Conservation (phyloP, 805 yeast genomes). For the Saccharomycopsis selenospora region DNA sequence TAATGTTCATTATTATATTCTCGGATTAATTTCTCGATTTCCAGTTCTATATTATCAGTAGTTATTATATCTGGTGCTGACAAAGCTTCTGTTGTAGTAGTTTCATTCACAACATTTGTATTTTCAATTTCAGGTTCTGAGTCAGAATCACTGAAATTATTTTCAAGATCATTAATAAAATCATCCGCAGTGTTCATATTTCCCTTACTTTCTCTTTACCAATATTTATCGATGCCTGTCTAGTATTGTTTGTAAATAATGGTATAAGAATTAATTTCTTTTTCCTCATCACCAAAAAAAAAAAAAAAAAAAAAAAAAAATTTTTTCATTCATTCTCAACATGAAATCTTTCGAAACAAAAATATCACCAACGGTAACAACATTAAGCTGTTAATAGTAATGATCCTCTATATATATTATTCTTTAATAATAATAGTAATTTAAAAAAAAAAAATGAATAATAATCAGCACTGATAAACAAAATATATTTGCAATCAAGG, state of each 20-base stretch:
- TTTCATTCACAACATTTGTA: slow-evolving; percentile 1
- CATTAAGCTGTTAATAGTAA: too few relatives aligned
- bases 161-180: slow-evolving; percentile 30
- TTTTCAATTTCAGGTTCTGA: slow-evolving; percentile 20
- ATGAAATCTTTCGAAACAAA: too few relatives aligned
- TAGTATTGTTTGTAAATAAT: too few relatives aligned
- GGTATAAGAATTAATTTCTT: too few relatives aligned
- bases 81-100: not conserved
- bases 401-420: too few relatives aligned
- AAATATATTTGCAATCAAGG: too few relatives aligned
- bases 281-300: not conserved
- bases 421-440: too few relatives aligned
- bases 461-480: too few relatives aligned
- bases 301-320: not conserved
- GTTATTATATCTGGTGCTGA: not conserved
- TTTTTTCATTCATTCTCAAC: too few relatives aligned
- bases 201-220: not conserved
- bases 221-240: too few relatives aligned
- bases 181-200: slow-evolving; percentile 16
- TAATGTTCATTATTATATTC: slow-evolving; percentile 8
- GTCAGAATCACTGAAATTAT: slow-evolving; percentile 25
- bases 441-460: too few relatives aligned
- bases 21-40: slow-evolving; percentile 3
- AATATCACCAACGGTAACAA: too few relatives aligned
- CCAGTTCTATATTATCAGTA: slow-evolving; percentile 14